Evolutionary conservation across 345 rosid genomes (phyloP), one percentile per base, ranked within the genome.

Genomic region (Populus davidiana): DNA sequence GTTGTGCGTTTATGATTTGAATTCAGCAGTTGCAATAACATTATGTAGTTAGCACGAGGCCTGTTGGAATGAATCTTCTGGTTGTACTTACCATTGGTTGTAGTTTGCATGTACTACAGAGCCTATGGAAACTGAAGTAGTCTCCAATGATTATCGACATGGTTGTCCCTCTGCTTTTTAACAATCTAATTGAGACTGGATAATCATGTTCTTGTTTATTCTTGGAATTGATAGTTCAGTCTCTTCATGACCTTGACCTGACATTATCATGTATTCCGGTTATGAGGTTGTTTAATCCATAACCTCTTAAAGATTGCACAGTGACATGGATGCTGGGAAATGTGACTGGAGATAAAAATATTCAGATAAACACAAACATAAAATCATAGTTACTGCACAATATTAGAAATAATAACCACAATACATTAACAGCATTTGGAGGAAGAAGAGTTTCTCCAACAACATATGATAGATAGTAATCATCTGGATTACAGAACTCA

Each of bases 401-500:
- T 35, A 61, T 18, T 62, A 44, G 63, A 21, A 25, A 67, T 36
- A 23, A 36, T n/a, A 69, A 35, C 14, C 69, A 52, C 41, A 17
- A 21, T 43, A 29, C 71, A 36, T 71, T 65, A 66, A 75, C 29
- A 74, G 36, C 44, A 50, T 64, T 59, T 14, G n/a, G 67, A 63
- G 69, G 47, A n/a, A 29, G 44, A 61, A 50, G 23, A 54, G 38
- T 29, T n/a, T 50, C 72, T 41, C 67, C 67, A 64, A 67, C 69
- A 16, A 47, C 68, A 63, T 74, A 27, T 13, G 35, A 74, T 43
- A 36, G 70, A 64, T 38, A 11, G 6, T 25, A 41, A 50, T 62
- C 18, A 50, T 76, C 56, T 47, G 27, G 49, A 52, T 73, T 35
- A 67, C 71, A 11, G 56, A 56, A 77, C 76, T 13, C 29, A 47